Conservation (phyloP, 495 filamentous ascomycete species). For the Podospora didyma region DNA sequence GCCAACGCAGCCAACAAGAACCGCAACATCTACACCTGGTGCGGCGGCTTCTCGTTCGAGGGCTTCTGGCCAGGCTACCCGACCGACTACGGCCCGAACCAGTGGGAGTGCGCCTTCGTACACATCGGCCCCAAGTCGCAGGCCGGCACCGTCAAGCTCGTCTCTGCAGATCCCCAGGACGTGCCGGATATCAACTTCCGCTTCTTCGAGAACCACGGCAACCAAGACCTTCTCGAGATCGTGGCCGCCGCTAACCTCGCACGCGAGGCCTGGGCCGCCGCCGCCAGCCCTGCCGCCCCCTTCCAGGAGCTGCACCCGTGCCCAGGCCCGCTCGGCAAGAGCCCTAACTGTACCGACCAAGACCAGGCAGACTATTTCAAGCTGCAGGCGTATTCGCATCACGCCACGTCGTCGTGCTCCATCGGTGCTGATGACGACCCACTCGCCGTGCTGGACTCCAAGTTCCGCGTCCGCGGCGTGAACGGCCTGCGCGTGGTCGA, state of each 20-base stretch:
- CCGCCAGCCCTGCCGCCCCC: constrained; percentile 35
- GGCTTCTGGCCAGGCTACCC: constrained; percentile 38
- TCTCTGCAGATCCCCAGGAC: constrained; percentile 33
- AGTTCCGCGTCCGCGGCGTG: constrained; percentile 50
- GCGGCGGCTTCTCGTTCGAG: constrained; percentile 27
- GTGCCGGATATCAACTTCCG: constrained; percentile 41
- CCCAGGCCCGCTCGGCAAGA: too few relatives aligned
- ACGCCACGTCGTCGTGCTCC: constrained; percentile 50
- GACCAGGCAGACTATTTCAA: constrained; percentile 34
- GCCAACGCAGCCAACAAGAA: constrained; percentile 18
- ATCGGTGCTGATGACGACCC: constrained; percentile 46
- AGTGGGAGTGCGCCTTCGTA: constrained; percentile 12
- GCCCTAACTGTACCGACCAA: constrained; percentile 38
- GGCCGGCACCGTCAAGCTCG: constrained; percentile 36
- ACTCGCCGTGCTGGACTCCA: constrained; percentile 50
- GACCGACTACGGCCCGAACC: constrained; percentile 27
- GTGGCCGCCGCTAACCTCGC: constrained; percentile 28
- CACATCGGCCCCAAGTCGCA: constrained; percentile 18
- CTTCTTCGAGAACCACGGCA: constrained; percentile 31
- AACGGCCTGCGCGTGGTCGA: constrained; percentile 52
- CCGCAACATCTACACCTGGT: constrained; percentile 23
- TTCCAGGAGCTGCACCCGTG: constrained; percentile 15
- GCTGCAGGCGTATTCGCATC: constrained; percentile 43
- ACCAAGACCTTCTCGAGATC: too few relatives aligned
- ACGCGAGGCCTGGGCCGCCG: constrained; percentile 10